Conservation (phyloP, 73 alveolate genomes). For the Effrenium voratum region DNA sequence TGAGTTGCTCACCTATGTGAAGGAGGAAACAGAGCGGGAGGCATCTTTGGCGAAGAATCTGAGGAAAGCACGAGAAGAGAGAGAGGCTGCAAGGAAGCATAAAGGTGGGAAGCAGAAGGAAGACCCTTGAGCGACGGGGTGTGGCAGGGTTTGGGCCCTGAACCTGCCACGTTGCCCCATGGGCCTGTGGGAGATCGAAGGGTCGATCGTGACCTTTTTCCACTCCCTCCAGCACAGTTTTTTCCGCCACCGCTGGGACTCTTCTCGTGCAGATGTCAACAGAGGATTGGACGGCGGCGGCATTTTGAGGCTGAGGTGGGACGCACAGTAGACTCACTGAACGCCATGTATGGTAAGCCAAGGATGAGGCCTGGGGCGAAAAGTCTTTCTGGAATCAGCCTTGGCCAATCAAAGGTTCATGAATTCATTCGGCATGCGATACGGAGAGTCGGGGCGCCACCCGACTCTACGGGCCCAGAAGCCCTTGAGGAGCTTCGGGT, state of each 20-base stretch:
- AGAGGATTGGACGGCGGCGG: conserved; percentile 14
- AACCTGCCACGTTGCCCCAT: neutral
- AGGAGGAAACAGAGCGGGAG: conserved; percentile 13
- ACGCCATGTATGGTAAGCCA: neutral
- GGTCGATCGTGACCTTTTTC: neutral
- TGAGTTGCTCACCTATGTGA: neutral
- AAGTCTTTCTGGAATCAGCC: neutral
- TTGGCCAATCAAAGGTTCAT: neutral
- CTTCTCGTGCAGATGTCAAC: neutral
- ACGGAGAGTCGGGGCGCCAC: neutral
- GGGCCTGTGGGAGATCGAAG: neutral
- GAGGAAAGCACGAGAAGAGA: conserved; percentile 29
- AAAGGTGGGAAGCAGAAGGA: neutral
- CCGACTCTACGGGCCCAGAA: conserved; percentile 16
- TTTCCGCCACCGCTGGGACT: neutral
- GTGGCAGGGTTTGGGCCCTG: neutral
- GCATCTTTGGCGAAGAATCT: conserved; percentile 28
- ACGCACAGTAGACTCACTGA: neutral
- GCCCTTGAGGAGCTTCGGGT: conserved; percentile 61
- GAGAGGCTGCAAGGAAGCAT: conserved; percentile 39
- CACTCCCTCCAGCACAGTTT: neutral
- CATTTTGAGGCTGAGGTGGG: conserved; percentile 20
- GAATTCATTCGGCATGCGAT: neutral
- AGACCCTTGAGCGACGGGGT: conserved; percentile 42
- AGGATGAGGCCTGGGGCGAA: neutral